A percentile compares a stretch with the other conserved stretches of the same genome.
These are phyloP conservation scores for Claviceps humidiphila DNA, from an alignment of 2,329 filamentous ascomycete genomes.

Conservation along the genomic window DNA sequence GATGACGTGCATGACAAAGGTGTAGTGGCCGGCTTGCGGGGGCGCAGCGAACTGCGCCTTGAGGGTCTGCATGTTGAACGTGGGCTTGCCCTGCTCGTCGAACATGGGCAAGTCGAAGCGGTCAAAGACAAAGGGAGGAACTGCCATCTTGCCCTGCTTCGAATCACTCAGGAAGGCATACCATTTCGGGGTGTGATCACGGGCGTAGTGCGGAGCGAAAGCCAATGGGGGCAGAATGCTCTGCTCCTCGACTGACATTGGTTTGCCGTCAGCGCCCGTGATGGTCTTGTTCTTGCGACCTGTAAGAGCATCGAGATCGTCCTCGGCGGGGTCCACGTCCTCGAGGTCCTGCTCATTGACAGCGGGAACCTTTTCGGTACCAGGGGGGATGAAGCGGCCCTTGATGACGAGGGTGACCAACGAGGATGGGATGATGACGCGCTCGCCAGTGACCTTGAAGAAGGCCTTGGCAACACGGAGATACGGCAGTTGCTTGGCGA, in stretches of 20 bases:
- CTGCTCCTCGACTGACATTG: conserved; percentile 43
- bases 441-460: conserved; percentile 96
- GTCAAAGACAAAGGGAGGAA: conserved; percentile 90
- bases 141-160: conserved; percentile 90
- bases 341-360: conserved; percentile 71
- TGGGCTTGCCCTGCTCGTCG: conserved; percentile 67
- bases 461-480: conserved; percentile 83
- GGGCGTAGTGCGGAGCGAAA: conserved; percentile 79
- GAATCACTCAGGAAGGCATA: conserved; percentile 88
- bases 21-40: conserved; percentile 82
- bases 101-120: conserved; percentile 85
- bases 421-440: conserved; percentile 79
- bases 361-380: conserved; percentile 58
- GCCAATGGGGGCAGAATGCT: conserved; percentile 71
- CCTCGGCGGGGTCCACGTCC: conserved; percentile 85
- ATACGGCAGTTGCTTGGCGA: conserved; percentile 73
- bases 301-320: conserved; percentile 74
- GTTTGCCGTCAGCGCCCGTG: conserved; percentile 47
- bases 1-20: conserved; percentile 84
- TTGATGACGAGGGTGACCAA: conserved; percentile 93
- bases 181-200: conserved; percentile 84
- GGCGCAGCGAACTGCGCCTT: conserved; percentile 96
- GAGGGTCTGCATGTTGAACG: conserved; percentile 87
- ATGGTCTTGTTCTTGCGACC: conserved; percentile 59
- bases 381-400: conserved; percentile 83